Base-by-base conservation (phyloP, 2,329 filamentous ascomycete genomes). In the Chrysoporthe deuterocubensis region DNA sequence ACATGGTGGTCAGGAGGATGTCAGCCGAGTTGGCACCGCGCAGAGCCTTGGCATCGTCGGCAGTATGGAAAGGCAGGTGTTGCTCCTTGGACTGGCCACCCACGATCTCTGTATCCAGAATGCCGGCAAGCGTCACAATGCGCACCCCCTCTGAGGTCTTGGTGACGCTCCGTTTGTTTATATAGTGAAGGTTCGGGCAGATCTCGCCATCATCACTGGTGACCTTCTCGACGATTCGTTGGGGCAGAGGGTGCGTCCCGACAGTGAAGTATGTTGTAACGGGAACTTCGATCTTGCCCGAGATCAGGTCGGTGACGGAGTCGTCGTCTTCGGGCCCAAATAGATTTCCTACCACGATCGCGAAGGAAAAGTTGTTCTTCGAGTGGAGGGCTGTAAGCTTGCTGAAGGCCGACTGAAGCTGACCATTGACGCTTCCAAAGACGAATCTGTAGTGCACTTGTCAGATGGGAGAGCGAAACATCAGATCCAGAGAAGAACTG, bases 191-290 rank as follows among this genome's bases (percentile, higher is more conserved):
- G 76, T 99, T 98, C n/a, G 90, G 86, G 76, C 94, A 97, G 21
- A 99, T 85, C 73, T 90, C 88, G 44, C 52, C 42, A 74, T 89
- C 90, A 70, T 91, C 88, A 44, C 86, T 85, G 75, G 93, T 86
- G 64, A 98, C 85, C 76, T 89, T 94, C 74, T 92, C 87, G 26
- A 91, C 82, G 32, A 97, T 87, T 42, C 83, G 81, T 3, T 83
- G 78, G 0, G 96, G 96, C 6, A 99, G 83, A n/a, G 90, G 81
- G 59, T 84, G 84, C 48, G 83, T 89, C 72, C 92, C 94, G 69
- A 97, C 84, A 2, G 92, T 93, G 77, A 98, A 99, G 81, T 99
- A 99, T 9, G 92, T 96, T 1, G 94, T 90, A 0, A 98, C 81
- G 3, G 94, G 90, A 4, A 98, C 83, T 32, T 83, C 76, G 64